Evolutionary conservation across 768 basidiomycete genomes (phyloP).

Genomic region (Leccinum incarnatum): DNA sequence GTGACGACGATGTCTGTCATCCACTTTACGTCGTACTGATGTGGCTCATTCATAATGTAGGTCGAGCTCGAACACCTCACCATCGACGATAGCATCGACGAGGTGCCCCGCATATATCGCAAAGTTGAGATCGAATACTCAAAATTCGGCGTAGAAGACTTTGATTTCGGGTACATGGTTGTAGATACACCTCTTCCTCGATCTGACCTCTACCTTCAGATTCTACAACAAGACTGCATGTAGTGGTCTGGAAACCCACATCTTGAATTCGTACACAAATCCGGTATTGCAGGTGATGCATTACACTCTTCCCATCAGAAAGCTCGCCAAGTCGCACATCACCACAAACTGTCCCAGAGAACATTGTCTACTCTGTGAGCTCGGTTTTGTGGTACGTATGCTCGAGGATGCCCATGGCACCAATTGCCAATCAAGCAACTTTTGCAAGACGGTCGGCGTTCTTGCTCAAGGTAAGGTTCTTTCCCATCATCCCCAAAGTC

Average conservation of each 20-base stretch:
- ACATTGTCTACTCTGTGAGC: conserved; percentile 91
- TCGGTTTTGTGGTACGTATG: conserved; percentile 94
- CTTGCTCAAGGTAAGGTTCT: conserved; percentile 72
- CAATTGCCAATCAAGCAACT: conserved; percentile 97
- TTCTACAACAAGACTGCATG: conserved; percentile 92
- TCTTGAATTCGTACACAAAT: conserved; percentile 96
- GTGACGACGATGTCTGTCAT: conserved; percentile 40
- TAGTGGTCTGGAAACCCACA: conserved; percentile 95
- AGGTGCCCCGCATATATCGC: conserved; percentile 79
- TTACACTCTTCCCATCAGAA: conserved; percentile 73
- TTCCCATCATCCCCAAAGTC: neutral
- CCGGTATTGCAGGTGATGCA: conserved; percentile 87
- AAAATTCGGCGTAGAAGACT: conserved; percentile 98
- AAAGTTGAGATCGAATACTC: conserved; percentile 98
- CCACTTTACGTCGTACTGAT: neutral
- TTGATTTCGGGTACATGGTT: conserved; percentile 83
- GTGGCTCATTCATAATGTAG: conserved; percentile 30
- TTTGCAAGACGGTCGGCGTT: conserved; percentile 89
- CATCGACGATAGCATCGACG: conserved; percentile 51
- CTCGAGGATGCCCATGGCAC: conserved; percentile 90
- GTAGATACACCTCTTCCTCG: neutral
- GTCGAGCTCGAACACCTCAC: conserved; percentile 51
- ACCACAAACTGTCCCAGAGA: conserved; percentile 85
- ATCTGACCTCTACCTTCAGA: conserved; percentile 36
- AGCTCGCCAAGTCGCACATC: conserved; percentile 87